A percentile compares a stretch with the other conserved stretches of the same genome.
phyloP scores from a whole-genome alignment of 2,329 filamentous ascomycete genomes.

The Xylariaceae sp. region DNA sequence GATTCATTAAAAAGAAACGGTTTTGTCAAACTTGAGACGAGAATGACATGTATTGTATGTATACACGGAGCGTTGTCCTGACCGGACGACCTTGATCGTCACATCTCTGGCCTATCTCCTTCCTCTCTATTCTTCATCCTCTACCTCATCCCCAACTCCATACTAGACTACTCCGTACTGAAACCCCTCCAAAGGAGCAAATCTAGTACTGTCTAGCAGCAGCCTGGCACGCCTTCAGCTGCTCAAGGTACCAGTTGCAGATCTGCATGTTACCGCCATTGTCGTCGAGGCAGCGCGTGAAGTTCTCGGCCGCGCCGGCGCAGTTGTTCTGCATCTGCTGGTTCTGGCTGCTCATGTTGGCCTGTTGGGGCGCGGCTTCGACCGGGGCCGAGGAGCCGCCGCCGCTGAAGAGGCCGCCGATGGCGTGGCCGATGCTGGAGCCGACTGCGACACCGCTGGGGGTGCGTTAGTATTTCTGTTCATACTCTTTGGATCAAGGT shows the following conservation, averaged over 20 bases:
- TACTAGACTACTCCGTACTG: too few species aligned
- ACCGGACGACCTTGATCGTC: too few species aligned
- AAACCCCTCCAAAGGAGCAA: too few species aligned
- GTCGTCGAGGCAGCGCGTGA: constrained; percentile 96
- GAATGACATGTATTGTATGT: too few species aligned
- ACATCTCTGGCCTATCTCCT: too few species aligned
- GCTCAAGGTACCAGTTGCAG: constrained; percentile 97
- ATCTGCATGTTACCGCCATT: constrained; percentile 91
- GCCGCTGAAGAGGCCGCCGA: constrained; percentile 82
- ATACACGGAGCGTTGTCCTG: too few species aligned
- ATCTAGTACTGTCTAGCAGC: constrained; percentile 66
- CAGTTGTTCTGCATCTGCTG: constrained; percentile 64
- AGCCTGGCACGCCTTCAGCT: constrained; percentile 84
- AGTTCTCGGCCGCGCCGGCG: constrained; percentile 71
- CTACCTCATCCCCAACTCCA: too few species aligned
- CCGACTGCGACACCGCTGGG: constrained; percentile 97
- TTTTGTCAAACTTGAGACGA: too few species aligned
- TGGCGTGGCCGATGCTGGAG: constrained; percentile 89
- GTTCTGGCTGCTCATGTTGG: constrained; percentile 42
- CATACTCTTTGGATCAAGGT: too few species aligned
- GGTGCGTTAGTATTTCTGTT: too few species aligned
- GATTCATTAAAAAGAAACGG: too few species aligned
- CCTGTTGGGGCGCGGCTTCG: constrained; percentile 46
- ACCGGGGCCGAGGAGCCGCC: constrained; percentile 62
- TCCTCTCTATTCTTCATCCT: too few species aligned